Conservation (phyloP, 352 stramenopile genomes). For the Pythium aphanidermatum region DNA sequence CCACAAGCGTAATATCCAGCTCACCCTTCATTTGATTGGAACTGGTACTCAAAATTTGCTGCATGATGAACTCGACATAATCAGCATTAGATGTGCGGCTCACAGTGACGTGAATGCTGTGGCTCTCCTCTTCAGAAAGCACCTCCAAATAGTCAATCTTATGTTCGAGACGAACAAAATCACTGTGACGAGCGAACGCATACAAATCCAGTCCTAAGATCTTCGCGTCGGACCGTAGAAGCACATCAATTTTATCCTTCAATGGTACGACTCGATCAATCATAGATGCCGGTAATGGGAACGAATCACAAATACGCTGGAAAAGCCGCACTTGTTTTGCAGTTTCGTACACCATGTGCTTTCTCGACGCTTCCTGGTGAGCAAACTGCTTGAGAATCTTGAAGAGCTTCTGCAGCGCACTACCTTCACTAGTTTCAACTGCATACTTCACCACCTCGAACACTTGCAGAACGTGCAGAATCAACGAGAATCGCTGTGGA, state of each 20-base stretch:
- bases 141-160: conserved; percentile 70
- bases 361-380: conserved; percentile 43
- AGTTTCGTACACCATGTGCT: conserved; percentile 31
- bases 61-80: conserved; percentile 65
- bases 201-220: conserved; percentile 65
- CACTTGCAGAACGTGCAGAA: conserved; percentile 60
- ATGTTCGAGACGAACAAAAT: conserved; percentile 57
- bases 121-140: conserved; percentile 50
- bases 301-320: conserved; percentile 34
- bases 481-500: conserved; percentile 56
- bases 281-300: conserved; percentile 33
- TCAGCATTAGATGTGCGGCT: conserved; percentile 51
- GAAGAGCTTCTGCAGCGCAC: conserved; percentile 26
- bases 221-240: conserved; percentile 66
- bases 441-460: conserved; percentile 46
- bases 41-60: conserved; percentile 54
- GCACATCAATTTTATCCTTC: conserved; percentile 48
- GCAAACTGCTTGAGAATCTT: conserved; percentile 44
- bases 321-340: conserved; percentile 42
- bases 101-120: conserved; percentile 47
- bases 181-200: conserved; percentile 34
- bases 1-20: conserved; percentile 56
- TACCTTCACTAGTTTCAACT: conserved; percentile 29
- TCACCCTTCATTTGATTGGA: conserved; percentile 45
- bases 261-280: conserved; percentile 28